Conservation (phyloP, 495 filamentous ascomycete species). For the Cercophora scortea region DNA sequence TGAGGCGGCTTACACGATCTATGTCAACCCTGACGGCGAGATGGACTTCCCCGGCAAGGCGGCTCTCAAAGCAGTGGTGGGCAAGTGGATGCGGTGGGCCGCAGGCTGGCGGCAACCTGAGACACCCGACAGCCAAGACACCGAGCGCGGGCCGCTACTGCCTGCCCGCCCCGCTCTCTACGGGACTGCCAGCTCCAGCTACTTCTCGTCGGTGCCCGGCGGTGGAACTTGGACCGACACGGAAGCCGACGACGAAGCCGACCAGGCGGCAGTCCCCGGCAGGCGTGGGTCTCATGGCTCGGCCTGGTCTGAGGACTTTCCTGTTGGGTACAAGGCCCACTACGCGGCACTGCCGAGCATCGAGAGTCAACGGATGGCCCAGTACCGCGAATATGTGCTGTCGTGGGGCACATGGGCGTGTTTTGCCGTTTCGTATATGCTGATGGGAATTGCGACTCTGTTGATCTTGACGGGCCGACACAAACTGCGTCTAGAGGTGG, state of each 20-base stretch:
- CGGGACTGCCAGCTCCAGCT: conserved; percentile 9
- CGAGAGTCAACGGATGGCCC: conserved; percentile 28
- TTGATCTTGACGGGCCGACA: conserved; percentile 47
- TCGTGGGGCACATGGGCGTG: conserved; percentile 34
- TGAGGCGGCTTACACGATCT: conserved; percentile 45
- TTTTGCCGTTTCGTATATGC: conserved; percentile 39
- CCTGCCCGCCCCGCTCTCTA: not conserved
- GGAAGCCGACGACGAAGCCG: conserved; percentile 16
- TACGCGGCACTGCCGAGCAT: conserved; percentile 37
- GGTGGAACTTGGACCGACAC: conserved; percentile 20
- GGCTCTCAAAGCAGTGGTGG: conserved; percentile 31
- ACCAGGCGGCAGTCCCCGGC: conserved; percentile 14
- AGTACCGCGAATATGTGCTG: conserved; percentile 39
- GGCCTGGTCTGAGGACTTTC: conserved; percentile 26
- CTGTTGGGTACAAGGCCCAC: conserved; percentile 30
- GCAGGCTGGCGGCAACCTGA: conserved; percentile 6
- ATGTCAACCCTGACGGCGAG: conserved; percentile 46
- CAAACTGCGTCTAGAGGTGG: conserved; percentile 47
- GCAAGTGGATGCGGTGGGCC: conserved; percentile 37
- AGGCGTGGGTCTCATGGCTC: conserved; percentile 18
- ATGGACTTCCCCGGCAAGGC: conserved; percentile 39
- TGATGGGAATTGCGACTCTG: conserved; percentile 45
- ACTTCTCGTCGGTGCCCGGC: conserved; percentile 12
- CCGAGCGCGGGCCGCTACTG: conserved; percentile 28
- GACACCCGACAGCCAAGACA: not conserved